Percentiles rank a stretch among this genome's conserved stretches.
Conservation (phyloP, 306 rosid species). For the Cicer judaicum region DNA sequence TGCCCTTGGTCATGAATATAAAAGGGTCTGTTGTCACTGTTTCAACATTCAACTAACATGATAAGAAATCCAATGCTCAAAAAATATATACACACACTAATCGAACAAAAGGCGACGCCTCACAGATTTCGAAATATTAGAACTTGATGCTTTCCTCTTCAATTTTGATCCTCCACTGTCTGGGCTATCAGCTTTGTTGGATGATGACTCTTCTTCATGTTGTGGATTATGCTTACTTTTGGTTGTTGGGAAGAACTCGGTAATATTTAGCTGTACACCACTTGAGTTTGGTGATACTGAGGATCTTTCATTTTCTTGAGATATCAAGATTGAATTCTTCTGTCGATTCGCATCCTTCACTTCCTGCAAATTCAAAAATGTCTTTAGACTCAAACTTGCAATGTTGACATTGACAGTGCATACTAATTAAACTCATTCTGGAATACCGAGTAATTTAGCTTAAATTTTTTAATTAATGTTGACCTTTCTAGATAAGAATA, state of each 20-base stretch:
- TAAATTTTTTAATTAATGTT: background rate
- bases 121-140: slow-evolving; percentile 69
- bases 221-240: slow-evolving; percentile 54
- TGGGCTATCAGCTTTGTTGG: slow-evolving; percentile 40
- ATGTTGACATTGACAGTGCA: no score
- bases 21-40: slow-evolving; percentile 3
- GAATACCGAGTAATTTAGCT: no score
- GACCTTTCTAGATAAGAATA: slow-evolving; percentile 14
- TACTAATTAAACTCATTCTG: no score
- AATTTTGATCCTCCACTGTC: slow-evolving; percentile 47
- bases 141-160: slow-evolving; percentile 54
- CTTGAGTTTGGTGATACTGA: slow-evolving; percentile 51
- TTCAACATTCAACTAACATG: background rate
- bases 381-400: background rate
- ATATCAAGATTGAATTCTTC: slow-evolving; percentile 47
- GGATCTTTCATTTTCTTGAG: slow-evolving; percentile 46
- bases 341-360: slow-evolving; percentile 59
- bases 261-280: slow-evolving; percentile 65
- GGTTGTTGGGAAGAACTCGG: slow-evolving; percentile 68
- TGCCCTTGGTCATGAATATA: background rate
- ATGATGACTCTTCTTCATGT: slow-evolving; percentile 48
- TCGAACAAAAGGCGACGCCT: slow-evolving; percentile 88
- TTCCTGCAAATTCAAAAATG: slow-evolving; percentile 58
- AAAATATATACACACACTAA: slow-evolving; percentile 43
- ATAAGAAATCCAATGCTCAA: background rate